phyloP scores from a whole-genome alignment of 306 rosid genomes.

The Mimosa pudica region DNA sequence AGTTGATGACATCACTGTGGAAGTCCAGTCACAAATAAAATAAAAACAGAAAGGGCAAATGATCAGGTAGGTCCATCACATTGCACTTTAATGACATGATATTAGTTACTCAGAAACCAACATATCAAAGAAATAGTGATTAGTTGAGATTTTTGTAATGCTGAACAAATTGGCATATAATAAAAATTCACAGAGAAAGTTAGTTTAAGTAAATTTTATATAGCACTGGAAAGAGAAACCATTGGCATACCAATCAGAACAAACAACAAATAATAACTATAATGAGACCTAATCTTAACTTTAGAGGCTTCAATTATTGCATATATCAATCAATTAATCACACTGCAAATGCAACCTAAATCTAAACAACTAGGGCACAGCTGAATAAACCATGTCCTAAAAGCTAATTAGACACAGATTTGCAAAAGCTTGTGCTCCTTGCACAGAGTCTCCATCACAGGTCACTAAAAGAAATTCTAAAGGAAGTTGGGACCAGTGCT shows the following conservation, averaged over 20 bases:
- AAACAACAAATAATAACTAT: constrained; percentile 5
- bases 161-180: neutral
- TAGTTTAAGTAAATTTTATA: constrained; percentile 2
- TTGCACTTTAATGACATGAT: neutral
- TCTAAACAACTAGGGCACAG: constrained; percentile 19
- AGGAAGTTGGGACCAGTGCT: constrained; percentile 8
- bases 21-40: neutral
- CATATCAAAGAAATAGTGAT: constrained; percentile 19
- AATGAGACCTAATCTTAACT: neutral
- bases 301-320: constrained; percentile 19
- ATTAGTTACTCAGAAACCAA: constrained; percentile 3
- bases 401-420: constrained; percentile 8
- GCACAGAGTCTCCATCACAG: constrained; percentile 6
- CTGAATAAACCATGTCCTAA: constrained; percentile 10
- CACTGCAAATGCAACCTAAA: constrained; percentile 17
- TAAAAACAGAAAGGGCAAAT: neutral
- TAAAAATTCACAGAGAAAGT: constrained; percentile 11
- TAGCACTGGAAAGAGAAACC: constrained; percentile 17
- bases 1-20: neutral
- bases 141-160: constrained; percentile 11
- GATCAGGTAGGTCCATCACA: neutral
- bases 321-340: constrained; percentile 12
- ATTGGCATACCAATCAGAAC: constrained; percentile 25
- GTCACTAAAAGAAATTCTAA: constrained; percentile 14
- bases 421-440: constrained; percentile 10